These are phyloP conservation scores for Prunus dulcis DNA, from an alignment of 306 rosid species.

Conservation along the genomic window DNA sequence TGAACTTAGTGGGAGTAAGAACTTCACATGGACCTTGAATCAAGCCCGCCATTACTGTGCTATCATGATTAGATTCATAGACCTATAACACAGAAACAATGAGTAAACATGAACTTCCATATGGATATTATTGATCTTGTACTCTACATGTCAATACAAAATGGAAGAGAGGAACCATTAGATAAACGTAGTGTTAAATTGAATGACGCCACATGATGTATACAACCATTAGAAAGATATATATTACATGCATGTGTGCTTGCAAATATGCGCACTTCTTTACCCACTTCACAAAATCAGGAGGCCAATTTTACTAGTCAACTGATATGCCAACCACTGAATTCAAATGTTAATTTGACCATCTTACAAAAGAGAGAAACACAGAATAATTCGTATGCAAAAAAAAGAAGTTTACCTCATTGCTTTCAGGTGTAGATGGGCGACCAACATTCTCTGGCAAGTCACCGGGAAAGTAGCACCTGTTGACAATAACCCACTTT, in stretches of 20 bases:
- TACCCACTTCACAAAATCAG: background rate
- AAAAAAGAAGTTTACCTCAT: conserved; percentile 56
- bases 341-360: background rate
- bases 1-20: conserved; percentile 64
- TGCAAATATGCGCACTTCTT: background rate
- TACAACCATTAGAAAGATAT: background rate
- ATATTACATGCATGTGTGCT: background rate
- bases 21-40: conserved; percentile 82
- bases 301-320: background rate
- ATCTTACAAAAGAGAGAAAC: background rate
- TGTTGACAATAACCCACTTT: conserved; percentile 62
- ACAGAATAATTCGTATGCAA: background rate
- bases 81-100: conserved; percentile 48
- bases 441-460: conserved; percentile 70
- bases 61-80: conserved; percentile 67
- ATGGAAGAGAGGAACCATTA: background rate
- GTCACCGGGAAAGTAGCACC: conserved; percentile 79
- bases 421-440: conserved; percentile 71
- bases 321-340: conserved; percentile 16
- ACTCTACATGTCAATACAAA: background rate
- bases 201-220: background rate
- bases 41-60: conserved; percentile 60
- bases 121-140: background rate
- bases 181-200: background rate
- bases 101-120: conserved; percentile 15